Percentiles rank a stretch among this genome's conserved stretches.
phyloP scores from a whole-genome alignment of 352 stramenopile genomes.

The Pythium phragmitis region DNA sequence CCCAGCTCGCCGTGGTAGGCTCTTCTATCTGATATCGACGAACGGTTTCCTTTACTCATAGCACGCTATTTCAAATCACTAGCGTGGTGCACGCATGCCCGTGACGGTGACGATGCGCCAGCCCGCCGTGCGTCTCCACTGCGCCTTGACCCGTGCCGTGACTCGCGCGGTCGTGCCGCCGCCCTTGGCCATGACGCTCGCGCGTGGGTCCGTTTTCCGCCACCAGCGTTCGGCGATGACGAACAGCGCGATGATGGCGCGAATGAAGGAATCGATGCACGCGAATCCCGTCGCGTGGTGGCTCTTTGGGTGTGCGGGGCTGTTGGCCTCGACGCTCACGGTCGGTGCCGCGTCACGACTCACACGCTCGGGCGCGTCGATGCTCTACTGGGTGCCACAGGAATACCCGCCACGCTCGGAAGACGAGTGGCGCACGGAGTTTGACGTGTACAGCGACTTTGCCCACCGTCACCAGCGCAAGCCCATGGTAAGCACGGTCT shows the following conservation, averaged over 20 bases:
- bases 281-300: slow-evolving; percentile 82
- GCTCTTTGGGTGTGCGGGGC: slow-evolving; percentile 89
- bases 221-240: slow-evolving; percentile 14
- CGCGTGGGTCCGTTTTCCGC: background rate
- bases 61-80: too few relatives aligned
- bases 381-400: slow-evolving; percentile 94
- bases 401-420: slow-evolving; percentile 82
- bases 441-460: slow-evolving; percentile 94
- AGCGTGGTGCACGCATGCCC: too few relatives aligned
- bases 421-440: slow-evolving; percentile 92
- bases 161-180: background rate
- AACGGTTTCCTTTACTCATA: too few relatives aligned
- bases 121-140: slow-evolving; percentile 6
- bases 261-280: slow-evolving; percentile 35
- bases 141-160: background rate
- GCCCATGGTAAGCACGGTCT: slow-evolving; percentile 40
- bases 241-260: slow-evolving; percentile 7
- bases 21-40: too few relatives aligned
- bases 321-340: slow-evolving; percentile 94
- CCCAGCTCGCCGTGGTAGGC: too few relatives aligned
- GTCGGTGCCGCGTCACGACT: slow-evolving; percentile 94
- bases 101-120: too few relatives aligned
- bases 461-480: slow-evolving; percentile 92
- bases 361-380: slow-evolving; percentile 93
- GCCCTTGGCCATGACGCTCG: background rate